Evolutionary conservation across 2,329 filamentous ascomycete species (phyloP).

Genomic region (Calonectria pauciramosa): DNA sequence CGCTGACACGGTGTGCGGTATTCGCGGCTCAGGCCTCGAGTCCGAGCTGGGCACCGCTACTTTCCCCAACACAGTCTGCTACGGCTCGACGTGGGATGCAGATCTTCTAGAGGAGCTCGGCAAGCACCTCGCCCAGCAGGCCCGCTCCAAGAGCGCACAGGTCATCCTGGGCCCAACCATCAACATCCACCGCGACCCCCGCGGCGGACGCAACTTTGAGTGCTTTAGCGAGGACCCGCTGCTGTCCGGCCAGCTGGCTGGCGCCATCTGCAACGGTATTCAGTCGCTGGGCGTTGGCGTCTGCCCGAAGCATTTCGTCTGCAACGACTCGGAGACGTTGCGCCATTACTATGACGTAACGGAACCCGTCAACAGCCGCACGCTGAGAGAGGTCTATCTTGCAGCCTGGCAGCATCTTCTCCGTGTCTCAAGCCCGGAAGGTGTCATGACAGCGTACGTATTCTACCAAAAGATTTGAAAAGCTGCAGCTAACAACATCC

Average conservation of each 20-base stretch:
- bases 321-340: constrained; percentile 32
- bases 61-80: neutral
- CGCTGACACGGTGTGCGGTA: neutral
- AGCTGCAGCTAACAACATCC: neutral
- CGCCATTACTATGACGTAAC: constrained; percentile 28
- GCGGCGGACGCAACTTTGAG: constrained; percentile 34
- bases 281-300: constrained; percentile 21
- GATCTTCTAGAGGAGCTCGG: constrained; percentile 23
- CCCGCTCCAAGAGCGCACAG: constrained; percentile 23
- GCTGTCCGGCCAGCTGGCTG: constrained; percentile 28
- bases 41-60: neutral
- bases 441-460: constrained; percentile 36
- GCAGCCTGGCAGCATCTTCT: constrained; percentile 34
- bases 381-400: constrained; percentile 34
- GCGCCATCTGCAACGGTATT: constrained; percentile 31
- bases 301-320: constrained; percentile 33
- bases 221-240: constrained; percentile 37
- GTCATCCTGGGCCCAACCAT: constrained; percentile 30
- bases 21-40: neutral
- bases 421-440: constrained; percentile 21
- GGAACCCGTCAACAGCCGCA: neutral
- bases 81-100: constrained; percentile 23
- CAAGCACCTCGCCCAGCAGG: constrained; percentile 23
- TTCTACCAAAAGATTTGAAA: rapidly evolving
- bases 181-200: constrained; percentile 34